phyloP scores from a whole-genome alignment of 2,329 filamentous ascomycete genomes.

The Monosporascus sp. region DNA sequence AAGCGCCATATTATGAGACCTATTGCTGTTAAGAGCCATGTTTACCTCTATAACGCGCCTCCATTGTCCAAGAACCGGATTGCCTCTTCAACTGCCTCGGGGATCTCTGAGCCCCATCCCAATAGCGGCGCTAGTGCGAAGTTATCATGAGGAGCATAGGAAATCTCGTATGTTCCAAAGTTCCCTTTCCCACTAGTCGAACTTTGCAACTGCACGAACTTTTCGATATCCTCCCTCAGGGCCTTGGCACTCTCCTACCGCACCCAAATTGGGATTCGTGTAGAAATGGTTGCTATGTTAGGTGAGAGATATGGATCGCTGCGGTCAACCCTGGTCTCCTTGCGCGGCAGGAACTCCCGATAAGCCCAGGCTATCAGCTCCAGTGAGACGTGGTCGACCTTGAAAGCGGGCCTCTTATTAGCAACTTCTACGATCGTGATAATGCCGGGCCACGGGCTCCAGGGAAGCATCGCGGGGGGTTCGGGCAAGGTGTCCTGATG shows the following conservation, averaged over 20 bases:
- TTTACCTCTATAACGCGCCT: no score
- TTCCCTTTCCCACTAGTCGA: not conserved
- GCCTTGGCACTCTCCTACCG: slow-evolving; percentile 17
- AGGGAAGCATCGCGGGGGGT: slow-evolving; percentile 19
- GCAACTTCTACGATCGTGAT: slow-evolving; percentile 4
- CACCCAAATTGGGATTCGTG: slow-evolving; percentile 15
- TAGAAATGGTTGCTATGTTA: slow-evolving; percentile 12
- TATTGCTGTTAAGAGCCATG: no score
- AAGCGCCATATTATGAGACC: no score
- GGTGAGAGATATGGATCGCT: slow-evolving; percentile 9
- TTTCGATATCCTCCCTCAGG: slow-evolving; percentile 15
- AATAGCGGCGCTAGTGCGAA: slow-evolving; percentile 15
- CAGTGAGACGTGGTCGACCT: slow-evolving; percentile 6
- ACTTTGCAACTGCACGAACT: slow-evolving; percentile 12
- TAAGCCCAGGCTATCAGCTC: slow-evolving; percentile 6
- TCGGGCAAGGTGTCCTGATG: slow-evolving; percentile 14
- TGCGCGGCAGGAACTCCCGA: slow-evolving; percentile 19
- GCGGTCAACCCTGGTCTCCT: slow-evolving; percentile 3
- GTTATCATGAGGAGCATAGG: slow-evolving; percentile 17
- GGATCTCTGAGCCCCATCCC: slow-evolving; percentile 9
- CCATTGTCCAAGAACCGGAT: slow-evolving; percentile 1
- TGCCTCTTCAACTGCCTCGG: slow-evolving; percentile 2
- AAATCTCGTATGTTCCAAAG: slow-evolving; percentile 1
- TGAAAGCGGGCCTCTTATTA: slow-evolving; percentile 1
- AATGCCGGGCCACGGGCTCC: slow-evolving; percentile 24